A percentile compares a stretch with the other conserved stretches of the same genome.
Conservation (phyloP, 2,329 filamentous ascomycete genomes). For the Raffaelea arxii region DNA sequence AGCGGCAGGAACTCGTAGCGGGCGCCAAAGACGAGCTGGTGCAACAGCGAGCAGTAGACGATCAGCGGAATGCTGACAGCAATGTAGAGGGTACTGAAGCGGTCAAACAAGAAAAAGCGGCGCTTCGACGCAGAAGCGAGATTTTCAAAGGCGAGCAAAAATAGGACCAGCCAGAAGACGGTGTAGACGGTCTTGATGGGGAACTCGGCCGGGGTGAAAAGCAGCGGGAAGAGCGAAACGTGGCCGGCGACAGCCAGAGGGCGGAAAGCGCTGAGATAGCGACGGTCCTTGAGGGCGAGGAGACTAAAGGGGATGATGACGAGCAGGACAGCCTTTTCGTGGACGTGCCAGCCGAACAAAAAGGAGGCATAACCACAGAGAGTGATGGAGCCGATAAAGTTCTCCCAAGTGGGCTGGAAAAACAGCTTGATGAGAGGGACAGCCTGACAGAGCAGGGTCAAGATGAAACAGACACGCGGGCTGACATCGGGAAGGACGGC, state of each 20-base stretch:
- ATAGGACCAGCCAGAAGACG: slow-evolving; percentile 79
- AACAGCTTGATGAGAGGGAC: slow-evolving; percentile 79
- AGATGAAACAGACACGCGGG: slow-evolving; percentile 66
- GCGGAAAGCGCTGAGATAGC: slow-evolving; percentile 84
- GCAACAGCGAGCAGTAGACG: slow-evolving; percentile 75
- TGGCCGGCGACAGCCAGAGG: slow-evolving; percentile 89
- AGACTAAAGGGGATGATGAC: slow-evolving; percentile 94
- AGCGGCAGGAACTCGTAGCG: slow-evolving; percentile 83
- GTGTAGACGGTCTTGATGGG: slow-evolving; percentile 92
- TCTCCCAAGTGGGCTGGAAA: slow-evolving; percentile 70
- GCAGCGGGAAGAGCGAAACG: slow-evolving; percentile 85
- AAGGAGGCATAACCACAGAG: slow-evolving; percentile 95
- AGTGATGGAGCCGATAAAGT: slow-evolving; percentile 80
- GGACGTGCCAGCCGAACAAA: slow-evolving; percentile 96
- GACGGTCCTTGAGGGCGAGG: slow-evolving; percentile 78
- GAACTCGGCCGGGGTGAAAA: slow-evolving; percentile 89
- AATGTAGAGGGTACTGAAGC: slow-evolving; percentile 84
- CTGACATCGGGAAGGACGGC: slow-evolving; percentile 84
- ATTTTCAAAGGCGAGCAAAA: slow-evolving; percentile 77
- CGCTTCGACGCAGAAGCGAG: slow-evolving; percentile 74
- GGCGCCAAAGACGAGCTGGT: slow-evolving; percentile 73
- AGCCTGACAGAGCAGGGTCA: slow-evolving; percentile 75
- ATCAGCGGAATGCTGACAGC: slow-evolving; percentile 82
- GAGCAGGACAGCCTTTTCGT: slow-evolving; percentile 91
- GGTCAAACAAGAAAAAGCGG: slow-evolving; percentile 80